Evolutionary conservation across 208 protist genomes (phyloP), one percentile per base, ranked within the genome.

Genomic region (Tritrichomonas foetus): DNA sequence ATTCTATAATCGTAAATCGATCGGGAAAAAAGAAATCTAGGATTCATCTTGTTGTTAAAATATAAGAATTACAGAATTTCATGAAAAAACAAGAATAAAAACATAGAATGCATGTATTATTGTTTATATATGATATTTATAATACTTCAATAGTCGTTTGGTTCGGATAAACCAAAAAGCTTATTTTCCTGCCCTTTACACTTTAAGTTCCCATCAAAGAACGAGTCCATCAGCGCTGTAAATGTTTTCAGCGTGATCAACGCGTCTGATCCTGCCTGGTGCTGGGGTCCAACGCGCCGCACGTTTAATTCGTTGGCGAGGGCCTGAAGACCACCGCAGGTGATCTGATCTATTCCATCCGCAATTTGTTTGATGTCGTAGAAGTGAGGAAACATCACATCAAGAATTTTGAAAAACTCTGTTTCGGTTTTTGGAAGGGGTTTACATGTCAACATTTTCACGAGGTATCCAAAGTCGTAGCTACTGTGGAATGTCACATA

Each of bases 391-490:
- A 89, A 89, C 8, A 61, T 44, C 0, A 89, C 30, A 20, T 57
- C 39, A n/a, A 89, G 78, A 2, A n/a, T 13, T 25, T 53, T 61
- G 47, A 53, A 47, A 47, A 89, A 89, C 3, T 53, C 47, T 49
- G 33, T 57, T 44, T 44, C 22, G 36, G 53, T 47, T 33, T 16
- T 14, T 89, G 78, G 78, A 36, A 89, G 78, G 39, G 78, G 78
- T 36, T 89, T 89, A n/a, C 78, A 89, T 39, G 78, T 89, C 2
- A 89, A 36, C 78, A 98, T 96, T 95, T 99, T 98, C 39, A 98
- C 96, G 64, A 99, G 95, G 95, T 99, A 99, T 3, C 39, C 98
- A 97, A 99, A 99, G 96, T 99, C 98, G 95, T 98, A 99, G 93
- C 98, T 98, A 30, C 97, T 96, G 93, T 99, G 98, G 95, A 99